phyloP scores from a whole-genome alignment of 257 asterid species.

The Linaria vulgaris region DNA sequence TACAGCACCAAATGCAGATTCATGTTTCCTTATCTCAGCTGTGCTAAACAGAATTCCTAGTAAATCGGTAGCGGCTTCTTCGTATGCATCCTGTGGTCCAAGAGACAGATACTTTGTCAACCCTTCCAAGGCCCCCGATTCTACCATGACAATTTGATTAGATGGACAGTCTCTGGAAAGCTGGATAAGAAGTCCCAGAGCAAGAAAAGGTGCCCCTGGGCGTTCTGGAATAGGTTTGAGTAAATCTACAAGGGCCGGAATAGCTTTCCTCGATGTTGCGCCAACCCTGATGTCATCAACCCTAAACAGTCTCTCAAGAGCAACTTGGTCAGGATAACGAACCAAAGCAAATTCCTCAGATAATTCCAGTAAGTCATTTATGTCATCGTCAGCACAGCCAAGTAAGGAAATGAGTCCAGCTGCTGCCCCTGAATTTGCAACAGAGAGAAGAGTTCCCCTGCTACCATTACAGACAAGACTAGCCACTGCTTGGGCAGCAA shows the following conservation, averaged over 20 bases:
- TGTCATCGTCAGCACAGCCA: slow-evolving; percentile 89
- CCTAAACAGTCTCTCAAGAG: slow-evolving; percentile 92
- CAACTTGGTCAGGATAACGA: slow-evolving; percentile 88
- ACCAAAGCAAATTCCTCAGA: slow-evolving; percentile 79
- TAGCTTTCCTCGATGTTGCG: slow-evolving; percentile 95
- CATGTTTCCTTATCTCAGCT: slow-evolving; percentile 92
- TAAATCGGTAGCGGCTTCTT: slow-evolving; percentile 99
- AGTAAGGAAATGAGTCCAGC: slow-evolving; percentile 87
- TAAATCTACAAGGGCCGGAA: slow-evolving; percentile 95
- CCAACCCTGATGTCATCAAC: slow-evolving; percentile 96
- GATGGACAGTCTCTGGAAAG: slow-evolving; percentile 83
- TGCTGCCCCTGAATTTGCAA: slow-evolving; percentile 94
- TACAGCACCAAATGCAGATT: slow-evolving; percentile 95
- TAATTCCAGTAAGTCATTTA: slow-evolving; percentile 74
- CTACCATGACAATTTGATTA: slow-evolving; percentile 91
- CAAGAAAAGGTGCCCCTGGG: slow-evolving; percentile 94
- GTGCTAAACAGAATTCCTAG: slow-evolving; percentile 91
- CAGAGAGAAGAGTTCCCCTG: slow-evolving; percentile 98
- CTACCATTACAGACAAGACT: slow-evolving; percentile 98
- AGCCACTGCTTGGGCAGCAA: slow-evolving; percentile 92
- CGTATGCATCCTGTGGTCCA: slow-evolving; percentile 92
- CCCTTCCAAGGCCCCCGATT: slow-evolving; percentile 94
- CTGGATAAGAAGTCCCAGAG: slow-evolving; percentile 87
- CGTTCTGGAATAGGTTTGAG: slow-evolving; percentile 98
- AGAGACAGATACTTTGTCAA: slow-evolving; percentile 91